phyloP scores from a whole-genome alignment of 345 rosid species.

The Salix caprea region DNA sequence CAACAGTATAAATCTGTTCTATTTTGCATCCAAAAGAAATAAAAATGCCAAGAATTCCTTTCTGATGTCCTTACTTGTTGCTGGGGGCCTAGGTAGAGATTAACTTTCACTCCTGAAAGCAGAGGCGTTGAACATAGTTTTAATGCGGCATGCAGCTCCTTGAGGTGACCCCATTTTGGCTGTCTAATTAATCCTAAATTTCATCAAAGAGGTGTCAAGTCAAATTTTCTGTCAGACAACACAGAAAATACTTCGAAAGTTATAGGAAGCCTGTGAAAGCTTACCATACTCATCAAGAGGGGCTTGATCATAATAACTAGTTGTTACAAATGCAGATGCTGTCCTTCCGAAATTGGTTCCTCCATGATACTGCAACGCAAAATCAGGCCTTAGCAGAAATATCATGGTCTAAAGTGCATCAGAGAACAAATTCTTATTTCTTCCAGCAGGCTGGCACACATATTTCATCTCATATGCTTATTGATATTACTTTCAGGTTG shows the following conservation, averaged over 20 bases:
- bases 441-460: too few relatives aligned
- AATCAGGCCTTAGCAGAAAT: background rate
- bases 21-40: background rate
- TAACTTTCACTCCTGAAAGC: slow-evolving; percentile 38
- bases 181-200: slow-evolving; percentile 55
- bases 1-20: too few relatives aligned
- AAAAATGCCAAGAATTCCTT: background rate
- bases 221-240: background rate
- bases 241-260: background rate
- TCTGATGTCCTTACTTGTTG: slow-evolving; percentile 48
- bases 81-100: slow-evolving; percentile 37
- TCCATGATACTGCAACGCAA: slow-evolving; percentile 64
- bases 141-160: slow-evolving; percentile 61
- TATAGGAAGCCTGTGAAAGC: background rate
- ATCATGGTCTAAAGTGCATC: background rate
- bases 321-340: slow-evolving; percentile 47
- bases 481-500: too few relatives aligned
- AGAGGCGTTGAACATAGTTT: slow-evolving; percentile 53
- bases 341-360: slow-evolving; percentile 83
- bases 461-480: too few relatives aligned
- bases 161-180: slow-evolving; percentile 83
- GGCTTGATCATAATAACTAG: slow-evolving; percentile 75
- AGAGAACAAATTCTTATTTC: too few relatives aligned
- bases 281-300: slow-evolving; percentile 86
- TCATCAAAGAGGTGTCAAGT: background rate